These are phyloP conservation scores for Scedosporium dehoogii DNA, from an alignment of 2,329 filamentous ascomycete species.

Conservation along the genomic window DNA sequence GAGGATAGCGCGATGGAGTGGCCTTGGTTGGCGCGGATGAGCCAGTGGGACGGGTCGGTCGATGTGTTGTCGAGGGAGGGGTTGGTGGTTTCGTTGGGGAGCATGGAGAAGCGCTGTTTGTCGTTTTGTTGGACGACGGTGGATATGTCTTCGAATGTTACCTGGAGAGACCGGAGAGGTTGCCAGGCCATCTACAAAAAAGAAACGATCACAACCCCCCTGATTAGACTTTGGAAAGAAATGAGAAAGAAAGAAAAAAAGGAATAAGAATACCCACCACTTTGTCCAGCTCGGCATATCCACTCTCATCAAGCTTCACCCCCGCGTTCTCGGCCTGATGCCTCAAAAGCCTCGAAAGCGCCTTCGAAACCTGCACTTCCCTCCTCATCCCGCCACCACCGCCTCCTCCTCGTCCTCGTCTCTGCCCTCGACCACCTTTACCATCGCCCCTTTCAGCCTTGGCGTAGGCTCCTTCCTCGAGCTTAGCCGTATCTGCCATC, in stretches of 20 bases:
- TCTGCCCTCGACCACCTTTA: background rate
- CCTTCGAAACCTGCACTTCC: conserved; percentile 40
- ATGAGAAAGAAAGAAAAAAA: conserved; percentile 5
- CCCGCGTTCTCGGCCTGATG: conserved; percentile 49
- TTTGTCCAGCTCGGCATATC: conserved; percentile 45
- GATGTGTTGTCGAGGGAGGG: conserved; percentile 18
- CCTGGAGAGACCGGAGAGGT: conserved; percentile 56
- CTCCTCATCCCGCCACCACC: conserved; percentile 2
- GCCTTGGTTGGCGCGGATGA: conserved; percentile 93
- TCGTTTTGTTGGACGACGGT: conserved; percentile 63
- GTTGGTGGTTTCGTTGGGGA: conserved; percentile 34
- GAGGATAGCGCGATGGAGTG: conserved; percentile 72
- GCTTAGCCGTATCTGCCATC: background rate
- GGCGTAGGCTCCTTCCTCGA: conserved; percentile 1
- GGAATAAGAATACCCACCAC: conserved; percentile 38
- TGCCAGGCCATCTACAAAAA: conserved; percentile 38
- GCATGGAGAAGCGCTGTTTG: conserved; percentile 84
- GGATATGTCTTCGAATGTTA: conserved; percentile 66
- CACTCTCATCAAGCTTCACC: conserved; percentile 46
- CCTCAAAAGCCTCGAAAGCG: conserved; percentile 42
- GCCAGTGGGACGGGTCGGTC: conserved; percentile 53
- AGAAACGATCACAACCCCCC: background rate
- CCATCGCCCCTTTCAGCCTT: background rate
- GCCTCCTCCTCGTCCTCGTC: background rate
- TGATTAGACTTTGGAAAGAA: conserved; percentile 4